phyloP scores from a whole-genome alignment of 139 green algal species.

The Diplosphaera chodatii region DNA sequence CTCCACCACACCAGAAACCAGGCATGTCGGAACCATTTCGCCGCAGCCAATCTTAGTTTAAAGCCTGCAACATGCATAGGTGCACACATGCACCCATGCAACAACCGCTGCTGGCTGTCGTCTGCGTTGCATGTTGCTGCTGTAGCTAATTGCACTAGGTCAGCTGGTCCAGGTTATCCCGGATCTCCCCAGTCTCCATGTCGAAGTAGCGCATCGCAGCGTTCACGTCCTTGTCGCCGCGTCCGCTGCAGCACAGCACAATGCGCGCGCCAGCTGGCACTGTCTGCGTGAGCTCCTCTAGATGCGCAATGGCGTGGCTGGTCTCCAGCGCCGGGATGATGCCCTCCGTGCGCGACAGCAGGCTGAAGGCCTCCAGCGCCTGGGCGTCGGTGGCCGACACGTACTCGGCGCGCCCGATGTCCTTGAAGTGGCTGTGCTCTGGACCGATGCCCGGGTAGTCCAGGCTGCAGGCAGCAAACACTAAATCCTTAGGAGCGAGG shows the following conservation, averaged over 20 bases:
- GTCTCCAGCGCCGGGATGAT: slow-evolving; percentile 99
- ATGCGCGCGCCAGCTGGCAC: neutral
- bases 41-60: too few species aligned
- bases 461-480: too few species aligned
- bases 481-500: too few species aligned
- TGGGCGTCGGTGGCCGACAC: slow-evolving; percentile 86
- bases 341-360: slow-evolving; percentile 80
- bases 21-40: too few species aligned
- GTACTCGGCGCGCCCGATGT: slow-evolving; percentile 91
- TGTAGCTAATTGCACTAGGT: neutral
- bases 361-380: slow-evolving; percentile 76
- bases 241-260: neutral
- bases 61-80: too few species aligned
- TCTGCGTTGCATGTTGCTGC: too few species aligned
- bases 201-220: neutral
- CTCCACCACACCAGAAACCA: too few species aligned
- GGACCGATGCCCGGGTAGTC: slow-evolving; percentile 97
- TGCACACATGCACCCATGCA: too few species aligned
- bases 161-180: neutral
- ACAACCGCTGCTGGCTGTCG: too few species aligned
- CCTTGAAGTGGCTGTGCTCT: slow-evolving; percentile 97
- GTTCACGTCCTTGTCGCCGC: neutral
- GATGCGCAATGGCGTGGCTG: slow-evolving; percentile 89
- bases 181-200: neutral
- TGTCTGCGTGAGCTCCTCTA: slow-evolving; percentile 37